Percentiles rank a stretch among this genome's conserved stretches.
These are phyloP conservation scores for Sistotremastrum niveocremeum DNA, from an alignment of 768 basidiomycete genomes.

Conservation along the genomic window DNA sequence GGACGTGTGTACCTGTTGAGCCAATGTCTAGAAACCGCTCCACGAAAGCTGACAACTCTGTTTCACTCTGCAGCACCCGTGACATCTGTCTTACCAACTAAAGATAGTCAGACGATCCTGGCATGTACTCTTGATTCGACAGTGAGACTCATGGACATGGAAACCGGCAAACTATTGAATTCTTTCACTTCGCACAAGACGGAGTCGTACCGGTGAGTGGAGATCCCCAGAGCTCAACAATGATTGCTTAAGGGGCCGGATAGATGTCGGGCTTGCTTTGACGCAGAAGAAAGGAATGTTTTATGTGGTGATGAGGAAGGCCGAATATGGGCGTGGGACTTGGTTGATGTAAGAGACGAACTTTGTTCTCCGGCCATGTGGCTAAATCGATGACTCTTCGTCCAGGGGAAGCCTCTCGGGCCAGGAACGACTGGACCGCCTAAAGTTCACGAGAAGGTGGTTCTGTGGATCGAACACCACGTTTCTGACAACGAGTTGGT, in stretches of 20 bases:
- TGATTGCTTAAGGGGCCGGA: too few relatives aligned
- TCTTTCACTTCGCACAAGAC: conserved; percentile 71
- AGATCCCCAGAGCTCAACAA: too few relatives aligned
- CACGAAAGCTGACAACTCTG: too few relatives aligned
- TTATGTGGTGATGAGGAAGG: conserved; percentile 88
- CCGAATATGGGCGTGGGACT: conserved; percentile 82
- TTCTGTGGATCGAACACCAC: conserved; percentile 89
- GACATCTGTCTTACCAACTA: conserved; percentile 66
- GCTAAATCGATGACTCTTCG: not conserved
- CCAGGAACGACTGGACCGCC: conserved; percentile 51
- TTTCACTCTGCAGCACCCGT: conserved; percentile 53
- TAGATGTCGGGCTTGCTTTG: conserved; percentile 61
- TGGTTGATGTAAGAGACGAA: conserved; percentile 61
- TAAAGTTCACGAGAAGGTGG: conserved; percentile 66
- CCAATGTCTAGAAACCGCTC: not conserved
- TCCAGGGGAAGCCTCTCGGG: conserved; percentile 53
- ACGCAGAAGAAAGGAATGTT: conserved; percentile 68
- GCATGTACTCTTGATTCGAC: conserved; percentile 76
- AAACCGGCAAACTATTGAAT: conserved; percentile 74
- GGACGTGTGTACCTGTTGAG: conserved; percentile 48
- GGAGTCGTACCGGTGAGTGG: conserved; percentile 41
- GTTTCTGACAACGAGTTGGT: conserved; percentile 76
- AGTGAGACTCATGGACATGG: conserved; percentile 73
- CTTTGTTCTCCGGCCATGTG: conserved; percentile 2
- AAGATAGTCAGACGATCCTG: conserved; percentile 68